Evolutionary conservation across 768 basidiomycete genomes (phyloP).

Genomic region (Chlorophyllum brunneum): DNA sequence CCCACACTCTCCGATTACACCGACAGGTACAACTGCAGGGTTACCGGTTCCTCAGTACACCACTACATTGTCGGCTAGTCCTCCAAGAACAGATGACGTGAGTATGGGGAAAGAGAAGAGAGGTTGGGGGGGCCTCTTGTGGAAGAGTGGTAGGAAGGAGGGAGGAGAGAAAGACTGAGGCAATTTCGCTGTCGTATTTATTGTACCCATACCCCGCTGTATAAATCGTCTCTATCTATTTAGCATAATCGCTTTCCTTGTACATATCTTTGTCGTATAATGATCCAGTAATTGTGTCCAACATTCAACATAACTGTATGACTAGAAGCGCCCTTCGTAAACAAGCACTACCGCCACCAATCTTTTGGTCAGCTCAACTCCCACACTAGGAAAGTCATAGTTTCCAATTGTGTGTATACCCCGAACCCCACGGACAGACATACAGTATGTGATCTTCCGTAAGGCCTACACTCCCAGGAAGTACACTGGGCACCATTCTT

Average conservation of each 20-base stretch:
- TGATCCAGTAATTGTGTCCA: background rate
- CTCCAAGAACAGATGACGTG: background rate
- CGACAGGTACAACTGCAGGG: background rate
- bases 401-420: too few relatives aligned
- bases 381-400: too few relatives aligned
- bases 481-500: too few relatives aligned
- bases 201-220: too few relatives aligned
- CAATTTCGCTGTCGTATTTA: background rate
- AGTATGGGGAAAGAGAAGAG: conserved; percentile 1
- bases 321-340: too few relatives aligned
- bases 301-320: too few relatives aligned
- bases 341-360: too few relatives aligned
- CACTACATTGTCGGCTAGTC: background rate
- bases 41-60: background rate
- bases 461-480: too few relatives aligned
- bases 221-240: background rate
- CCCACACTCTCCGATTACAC: background rate
- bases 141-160: conserved; percentile 8
- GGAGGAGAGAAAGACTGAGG: background rate
- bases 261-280: background rate
- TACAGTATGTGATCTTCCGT: too few relatives aligned
- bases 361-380: too few relatives aligned
- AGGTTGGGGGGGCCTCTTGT: conserved; percentile 3
- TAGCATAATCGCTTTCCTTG: background rate
- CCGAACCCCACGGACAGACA: too few relatives aligned